Base-by-base conservation (phyloP, 164 flowering plant species). In the Nelumbo lutea region DNA sequence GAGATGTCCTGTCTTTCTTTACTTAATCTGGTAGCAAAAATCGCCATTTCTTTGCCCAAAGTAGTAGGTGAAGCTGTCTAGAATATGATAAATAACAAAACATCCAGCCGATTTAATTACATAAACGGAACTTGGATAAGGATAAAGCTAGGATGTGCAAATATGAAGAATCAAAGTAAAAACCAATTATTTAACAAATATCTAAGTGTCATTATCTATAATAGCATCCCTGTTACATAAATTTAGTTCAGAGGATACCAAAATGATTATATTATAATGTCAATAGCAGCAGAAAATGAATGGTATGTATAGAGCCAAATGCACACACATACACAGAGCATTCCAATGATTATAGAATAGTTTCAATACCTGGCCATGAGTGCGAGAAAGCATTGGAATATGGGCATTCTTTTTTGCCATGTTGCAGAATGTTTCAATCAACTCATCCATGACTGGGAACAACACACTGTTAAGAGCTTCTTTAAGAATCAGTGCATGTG, bases 51-150 rank as follows among this genome's bases (percentile, higher is more conserved):
- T 80, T 95, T 92, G 61, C 98, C 97, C 76, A 91, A 67, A 10
- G 97, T 91, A 9, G 98, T 90, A 2, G 98, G 97, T 52, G 98
- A 84, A 71, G 98, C 98, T 67, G 96, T 82, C 98, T 92, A 77
- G 70, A 82, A 42, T 62, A 43, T 58, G 47, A 4, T 59, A 72
- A 15, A 60, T 38, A 39, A 68, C 27, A 10, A 15, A 15, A 8
- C 42, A 14, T 40, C 11, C 27, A 27, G 27, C 27, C 27, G 27
- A 27, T 27, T 27, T 27, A 27, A 27, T 27, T 27, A 27, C 27
- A 27, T 27, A 27, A 27, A 27, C 27, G 27, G 27, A 27, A 27
- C 27, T 27, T 27, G 27, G 27, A 27, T 27, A 27, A 27, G 27
- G 27, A 27, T 27, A 27, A 27, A 27, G 27, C 27, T 27, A 27